Percentiles rank a stretch among this genome's conserved stretches.
phyloP scores from a whole-genome alignment of 2,329 filamentous ascomycete genomes.

The Shiraia sp. region DNA sequence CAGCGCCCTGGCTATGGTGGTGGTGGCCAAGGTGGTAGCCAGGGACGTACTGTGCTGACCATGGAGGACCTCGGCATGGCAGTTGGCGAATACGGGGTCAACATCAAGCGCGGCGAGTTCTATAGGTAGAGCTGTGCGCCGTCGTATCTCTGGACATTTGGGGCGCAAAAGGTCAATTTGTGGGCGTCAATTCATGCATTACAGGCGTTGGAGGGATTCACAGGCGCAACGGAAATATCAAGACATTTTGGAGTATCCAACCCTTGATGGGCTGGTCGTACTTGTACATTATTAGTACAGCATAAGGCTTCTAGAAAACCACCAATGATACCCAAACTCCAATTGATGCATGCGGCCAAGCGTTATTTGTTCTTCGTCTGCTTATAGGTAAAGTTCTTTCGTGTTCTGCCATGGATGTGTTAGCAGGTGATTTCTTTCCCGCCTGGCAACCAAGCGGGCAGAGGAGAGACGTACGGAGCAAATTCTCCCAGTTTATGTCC shows the following conservation, averaged over 20 bases:
- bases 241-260: constrained; percentile 14
- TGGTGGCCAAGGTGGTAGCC: constrained; percentile 83
- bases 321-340: constrained; percentile 45
- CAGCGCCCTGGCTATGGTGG: constrained; percentile 65
- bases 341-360: constrained; percentile 24
- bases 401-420: constrained; percentile 55
- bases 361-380: constrained; percentile 70
- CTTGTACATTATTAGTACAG: constrained; percentile 43
- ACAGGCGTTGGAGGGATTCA: constrained; percentile 30
- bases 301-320: constrained; percentile 24
- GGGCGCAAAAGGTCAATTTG: not conserved
- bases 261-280: constrained; percentile 21
- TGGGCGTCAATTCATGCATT: constrained; percentile 18
- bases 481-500: constrained; percentile 95
- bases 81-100: constrained; percentile 95
- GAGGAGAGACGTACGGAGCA: constrained; percentile 65
- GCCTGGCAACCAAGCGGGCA: not conserved
- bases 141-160: not conserved
- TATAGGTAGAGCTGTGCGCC: constrained; percentile 65
- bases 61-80: constrained; percentile 99
- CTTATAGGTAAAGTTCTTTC: constrained; percentile 70
- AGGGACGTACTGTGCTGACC: constrained; percentile 91
- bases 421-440: constrained; percentile 3
- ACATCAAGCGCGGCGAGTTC: constrained; percentile 96
- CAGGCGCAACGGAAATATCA: constrained; percentile 19